Base-by-base conservation (phyloP, 495 filamentous ascomycete species). In the Apodospora peruviana region DNA sequence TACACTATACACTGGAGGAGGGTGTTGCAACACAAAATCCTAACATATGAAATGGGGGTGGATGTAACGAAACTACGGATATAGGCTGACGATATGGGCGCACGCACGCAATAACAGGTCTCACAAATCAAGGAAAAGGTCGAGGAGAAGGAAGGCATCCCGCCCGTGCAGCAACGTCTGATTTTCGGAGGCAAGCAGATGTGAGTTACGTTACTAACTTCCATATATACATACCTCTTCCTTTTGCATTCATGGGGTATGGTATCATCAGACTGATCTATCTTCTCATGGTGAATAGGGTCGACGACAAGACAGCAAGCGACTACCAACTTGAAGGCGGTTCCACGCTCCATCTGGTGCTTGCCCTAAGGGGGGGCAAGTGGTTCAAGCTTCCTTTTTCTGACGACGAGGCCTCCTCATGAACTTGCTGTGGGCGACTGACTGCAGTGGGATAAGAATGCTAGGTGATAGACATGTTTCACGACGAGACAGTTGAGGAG, bases 131-230 rank as follows among this genome's bases (percentile, higher is more conserved):
- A 98, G 75, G 94, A 97, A 74, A 88, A 88, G 52, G 93, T 98
- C 29, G 93, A 98, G 67, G 93, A 97, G 72, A 96, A 96, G 65
- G 94, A 97, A 67, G 93, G 93, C 21, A 97, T 98, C 63, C 93
- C 93, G 23, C 93, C 93, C 16, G 91, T 95, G 20, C 93, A 98
- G 68, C 93, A 98, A 73, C 84, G 94, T 29, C 72, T 98, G 43
- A 98, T 98, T 62, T 96, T 82, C 60, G 90, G 90, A 38, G 93
- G 93, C 53, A 98, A 98, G 71, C 93, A 98, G 63, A 95, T 98
- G 93, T 96, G 74, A 43, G 81, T 23, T 9, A 18, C 1, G 12
- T 17, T 11, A 39, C 9, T 18, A 18, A 39, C 3, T 43, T 27
- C 17, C 21, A 43, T 20, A 12, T 17, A 42, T 21, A 3, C 23